phyloP scores from a whole-genome alignment of 129 eudicot genomes.

The Arctium minus region DNA sequence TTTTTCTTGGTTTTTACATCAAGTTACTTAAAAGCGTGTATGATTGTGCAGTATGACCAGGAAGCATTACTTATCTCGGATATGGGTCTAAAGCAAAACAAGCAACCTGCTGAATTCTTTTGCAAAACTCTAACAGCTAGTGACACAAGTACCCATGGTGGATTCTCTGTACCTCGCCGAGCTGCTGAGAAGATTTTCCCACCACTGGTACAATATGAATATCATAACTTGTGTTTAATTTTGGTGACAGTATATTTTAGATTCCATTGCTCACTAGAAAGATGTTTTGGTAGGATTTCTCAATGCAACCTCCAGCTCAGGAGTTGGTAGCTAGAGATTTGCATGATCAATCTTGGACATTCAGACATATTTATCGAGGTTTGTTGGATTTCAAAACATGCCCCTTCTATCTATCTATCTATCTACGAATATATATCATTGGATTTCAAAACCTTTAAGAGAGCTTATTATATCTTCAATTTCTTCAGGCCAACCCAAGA shows the following conservation, averaged over 20 bases:
- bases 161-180: conserved; percentile 96
- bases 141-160: conserved; percentile 98
- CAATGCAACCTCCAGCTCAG: conserved; percentile 98
- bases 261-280: conserved; percentile 29
- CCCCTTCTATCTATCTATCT: not conserved
- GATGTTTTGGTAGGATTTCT: conserved; percentile 56
- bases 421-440: not conserved
- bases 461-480: not conserved
- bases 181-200: conserved; percentile 99
- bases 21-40: not conserved
- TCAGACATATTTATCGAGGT: conserved; percentile 94
- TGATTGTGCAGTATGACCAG: conserved; percentile 67
- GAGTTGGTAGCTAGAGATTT: conserved; percentile 83
- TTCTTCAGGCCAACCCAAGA: conserved; percentile 83
- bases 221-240: not conserved
- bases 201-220: conserved; percentile 42
- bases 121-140: conserved; percentile 95
- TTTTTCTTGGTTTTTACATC: not conserved
- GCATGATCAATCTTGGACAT: conserved; percentile 94
- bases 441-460: not conserved
- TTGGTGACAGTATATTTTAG: not conserved
- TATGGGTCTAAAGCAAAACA: conserved; percentile 84
- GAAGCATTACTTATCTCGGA: conserved; percentile 88
- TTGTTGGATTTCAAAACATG: not conserved
- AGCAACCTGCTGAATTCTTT: conserved; percentile 88